Evolutionary conservation across 2,329 filamentous ascomycete genomes (phyloP).

Genomic region (Sphaerostilbella broomeana): DNA sequence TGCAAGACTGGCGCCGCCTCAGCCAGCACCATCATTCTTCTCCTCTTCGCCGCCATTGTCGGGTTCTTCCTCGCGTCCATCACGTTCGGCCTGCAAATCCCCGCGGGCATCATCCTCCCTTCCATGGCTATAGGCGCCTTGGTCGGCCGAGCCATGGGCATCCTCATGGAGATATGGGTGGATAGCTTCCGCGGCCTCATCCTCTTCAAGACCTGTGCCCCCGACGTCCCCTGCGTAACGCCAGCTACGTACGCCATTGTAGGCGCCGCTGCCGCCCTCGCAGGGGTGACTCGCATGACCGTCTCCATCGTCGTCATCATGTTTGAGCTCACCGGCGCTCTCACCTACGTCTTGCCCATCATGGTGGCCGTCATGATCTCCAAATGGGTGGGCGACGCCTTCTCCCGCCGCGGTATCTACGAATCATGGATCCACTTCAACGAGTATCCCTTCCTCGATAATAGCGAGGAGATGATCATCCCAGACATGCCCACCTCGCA

Average conservation of each 20-base stretch:
- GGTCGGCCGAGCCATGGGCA: slow-evolving; percentile 80
- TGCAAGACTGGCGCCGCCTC: slow-evolving; percentile 84
- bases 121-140: slow-evolving; percentile 94
- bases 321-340: slow-evolving; percentile 94
- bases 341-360: slow-evolving; percentile 94
- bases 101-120: slow-evolving; percentile 89
- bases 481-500: slow-evolving; percentile 81
- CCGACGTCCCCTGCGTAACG: slow-evolving; percentile 80
- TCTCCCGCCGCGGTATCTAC: slow-evolving; percentile 89
- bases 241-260: slow-evolving; percentile 96
- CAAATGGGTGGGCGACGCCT: slow-evolving; percentile 97
- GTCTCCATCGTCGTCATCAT: slow-evolving; percentile 98
- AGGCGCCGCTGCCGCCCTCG: slow-evolving; percentile 88
- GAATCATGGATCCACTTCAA: slow-evolving; percentile 97
- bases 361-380: slow-evolving; percentile 98
- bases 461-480: slow-evolving; percentile 71
- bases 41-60: slow-evolving; percentile 74
- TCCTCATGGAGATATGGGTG: slow-evolving; percentile 85
- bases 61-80: slow-evolving; percentile 80
- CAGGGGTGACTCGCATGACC: slow-evolving; percentile 91
- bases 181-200: slow-evolving; percentile 69
- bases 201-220: slow-evolving; percentile 72
- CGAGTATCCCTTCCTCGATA: slow-evolving; percentile 91
- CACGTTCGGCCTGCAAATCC: slow-evolving; percentile 91
- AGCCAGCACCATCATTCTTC: slow-evolving; percentile 71